Percentiles rank a stretch among this genome's conserved stretches.
Conservation (phyloP, 768 basidiomycete genomes). For the Suillus cothurnatus region DNA sequence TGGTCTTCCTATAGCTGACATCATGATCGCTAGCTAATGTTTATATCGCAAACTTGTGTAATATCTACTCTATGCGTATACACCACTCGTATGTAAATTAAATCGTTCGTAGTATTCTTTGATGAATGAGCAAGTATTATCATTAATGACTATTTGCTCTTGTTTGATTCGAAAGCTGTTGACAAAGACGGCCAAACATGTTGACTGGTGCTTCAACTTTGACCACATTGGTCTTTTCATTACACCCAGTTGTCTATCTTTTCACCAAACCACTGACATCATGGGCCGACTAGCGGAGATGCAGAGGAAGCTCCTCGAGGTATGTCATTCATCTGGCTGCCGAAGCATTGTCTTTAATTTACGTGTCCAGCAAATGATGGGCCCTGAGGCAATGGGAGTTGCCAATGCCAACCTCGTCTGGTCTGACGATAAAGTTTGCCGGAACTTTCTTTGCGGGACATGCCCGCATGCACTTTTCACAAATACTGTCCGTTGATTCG, state of each 20-base stretch:
- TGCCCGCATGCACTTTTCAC: slow-evolving; percentile 98
- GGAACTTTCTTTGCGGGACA: slow-evolving; percentile 97
- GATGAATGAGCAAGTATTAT: not conserved
- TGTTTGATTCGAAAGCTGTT: slow-evolving; percentile 29
- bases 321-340: slow-evolving; percentile 42
- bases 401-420: slow-evolving; percentile 90
- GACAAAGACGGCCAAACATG: slow-evolving; percentile 33
- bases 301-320: slow-evolving; percentile 90
- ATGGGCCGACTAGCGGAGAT: slow-evolving; percentile 98
- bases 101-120: not conserved
- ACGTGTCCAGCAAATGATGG: slow-evolving; percentile 93
- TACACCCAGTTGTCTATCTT: not conserved
- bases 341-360: slow-evolving; percentile 7
- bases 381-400: slow-evolving; percentile 98
- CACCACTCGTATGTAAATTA: slow-evolving; percentile 13
- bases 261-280: slow-evolving; percentile 24
- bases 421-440: slow-evolving; percentile 97
- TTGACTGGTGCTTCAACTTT: not conserved
- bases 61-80: slow-evolving; percentile 17
- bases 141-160: slow-evolving; percentile 20
- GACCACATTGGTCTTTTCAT: not conserved
- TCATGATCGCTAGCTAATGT: slow-evolving; percentile 4
- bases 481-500: slow-evolving; percentile 75
- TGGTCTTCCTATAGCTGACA: not conserved
- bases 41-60: slow-evolving; percentile 8